A percentile compares a stretch with the other conserved stretches of the same genome.
These are phyloP conservation scores for Senecio squalidus DNA, from an alignment of 140 eudicot species.

Conservation along the genomic window DNA sequence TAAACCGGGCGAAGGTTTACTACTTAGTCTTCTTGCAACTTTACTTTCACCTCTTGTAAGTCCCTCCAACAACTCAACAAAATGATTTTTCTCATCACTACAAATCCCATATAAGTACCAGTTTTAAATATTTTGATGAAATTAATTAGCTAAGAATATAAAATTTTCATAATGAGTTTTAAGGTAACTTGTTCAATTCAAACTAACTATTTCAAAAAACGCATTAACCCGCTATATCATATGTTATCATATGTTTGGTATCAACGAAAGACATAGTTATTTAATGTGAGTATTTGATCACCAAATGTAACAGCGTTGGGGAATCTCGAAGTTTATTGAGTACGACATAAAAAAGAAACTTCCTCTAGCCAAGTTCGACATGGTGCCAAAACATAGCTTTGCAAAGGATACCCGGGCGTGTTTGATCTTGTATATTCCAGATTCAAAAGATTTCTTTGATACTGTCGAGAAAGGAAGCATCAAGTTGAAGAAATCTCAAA, in stretches of 20 bases:
- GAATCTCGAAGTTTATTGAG: conserved; percentile 40
- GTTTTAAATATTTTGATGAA: too few species aligned
- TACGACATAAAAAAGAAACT: conserved; percentile 28
- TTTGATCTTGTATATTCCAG: conserved; percentile 30
- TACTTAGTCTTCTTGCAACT: conserved; percentile 38
- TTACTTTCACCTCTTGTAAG: conserved; percentile 54
- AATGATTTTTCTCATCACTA: too few species aligned
- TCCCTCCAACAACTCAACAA: background rate
- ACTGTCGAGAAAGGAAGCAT: conserved; percentile 46
- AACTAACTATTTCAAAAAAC: too few species aligned
- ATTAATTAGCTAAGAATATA: too few species aligned
- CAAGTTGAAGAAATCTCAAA: conserved; percentile 36
- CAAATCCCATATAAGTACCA: too few species aligned
- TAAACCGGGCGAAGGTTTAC: conserved; percentile 57
- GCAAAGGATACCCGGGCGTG: conserved; percentile 30
- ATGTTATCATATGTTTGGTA: too few species aligned
- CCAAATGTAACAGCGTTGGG: conserved; percentile 48
- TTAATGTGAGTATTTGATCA: background rate
- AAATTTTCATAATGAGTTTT: too few species aligned
- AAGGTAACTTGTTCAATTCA: too few species aligned
- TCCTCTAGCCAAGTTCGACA: conserved; percentile 33
- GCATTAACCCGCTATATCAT: too few species aligned
- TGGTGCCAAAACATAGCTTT: conserved; percentile 53
- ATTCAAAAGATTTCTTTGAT: conserved; percentile 42
- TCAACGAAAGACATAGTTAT: too few species aligned